Conservation (phyloP, 768 basidiomycete genomes). For the Rhizopogon vinicolor region DNA sequence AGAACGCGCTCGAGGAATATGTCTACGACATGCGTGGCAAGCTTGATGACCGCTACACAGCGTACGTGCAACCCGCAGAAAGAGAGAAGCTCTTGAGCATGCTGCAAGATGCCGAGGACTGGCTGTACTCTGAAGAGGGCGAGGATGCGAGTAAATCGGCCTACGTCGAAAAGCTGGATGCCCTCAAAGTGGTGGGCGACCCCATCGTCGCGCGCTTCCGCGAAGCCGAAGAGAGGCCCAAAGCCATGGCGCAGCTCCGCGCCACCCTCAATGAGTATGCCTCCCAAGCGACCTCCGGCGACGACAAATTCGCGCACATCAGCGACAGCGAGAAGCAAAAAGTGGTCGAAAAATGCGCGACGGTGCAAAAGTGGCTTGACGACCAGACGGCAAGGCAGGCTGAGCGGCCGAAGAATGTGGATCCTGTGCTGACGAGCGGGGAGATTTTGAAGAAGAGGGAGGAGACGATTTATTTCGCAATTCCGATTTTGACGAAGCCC, state of each 20-base stretch:
- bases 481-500: constrained; percentile 85
- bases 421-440: constrained; percentile 73
- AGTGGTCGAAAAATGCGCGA: constrained; percentile 88
- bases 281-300: constrained; percentile 72
- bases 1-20: constrained; percentile 98
- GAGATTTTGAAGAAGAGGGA: constrained; percentile 92
- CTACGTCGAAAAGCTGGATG: constrained; percentile 82
- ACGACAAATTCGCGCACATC: constrained; percentile 89
- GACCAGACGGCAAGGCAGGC: constrained; percentile 85
- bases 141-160: constrained; percentile 95
- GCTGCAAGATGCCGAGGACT: constrained; percentile 83
- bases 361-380: constrained; percentile 92
- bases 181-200: constrained; percentile 82
- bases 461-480: constrained; percentile 85
- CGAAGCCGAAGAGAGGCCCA: constrained; percentile 78
- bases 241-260: constrained; percentile 69
- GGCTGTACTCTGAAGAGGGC: constrained; percentile 95
- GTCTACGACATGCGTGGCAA: constrained; percentile 94
- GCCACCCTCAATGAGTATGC: constrained; percentile 88
- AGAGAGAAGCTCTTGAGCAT: constrained; percentile 70
- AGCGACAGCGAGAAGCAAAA: constrained; percentile 82
- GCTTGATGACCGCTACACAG: constrained; percentile 82
- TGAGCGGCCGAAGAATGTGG: constrained; percentile 85
- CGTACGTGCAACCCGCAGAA: constrained; percentile 71
- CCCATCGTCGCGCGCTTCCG: constrained; percentile 79